Evolutionary conservation across 2,329 filamentous ascomycete species (phyloP).

Genomic region (Onygenales sp.): DNA sequence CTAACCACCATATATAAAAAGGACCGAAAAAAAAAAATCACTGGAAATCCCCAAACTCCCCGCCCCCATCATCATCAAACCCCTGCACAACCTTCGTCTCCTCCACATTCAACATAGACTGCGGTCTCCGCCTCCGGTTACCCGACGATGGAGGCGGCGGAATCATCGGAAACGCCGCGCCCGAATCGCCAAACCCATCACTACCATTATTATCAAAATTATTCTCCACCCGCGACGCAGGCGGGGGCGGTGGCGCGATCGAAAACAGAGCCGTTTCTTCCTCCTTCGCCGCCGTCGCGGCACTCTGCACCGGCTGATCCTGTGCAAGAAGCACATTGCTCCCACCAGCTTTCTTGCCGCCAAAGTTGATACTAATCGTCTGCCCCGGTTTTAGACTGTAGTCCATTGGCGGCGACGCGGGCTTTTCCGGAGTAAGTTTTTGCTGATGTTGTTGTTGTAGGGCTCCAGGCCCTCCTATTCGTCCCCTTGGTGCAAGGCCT

Average conservation of each 20-base stretch:
- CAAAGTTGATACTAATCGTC: constrained; percentile 75
- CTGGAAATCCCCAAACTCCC: constrained; percentile 77
- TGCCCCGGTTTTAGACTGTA: constrained; percentile 83
- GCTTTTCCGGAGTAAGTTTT: constrained; percentile 8
- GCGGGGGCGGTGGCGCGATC: constrained; percentile 54
- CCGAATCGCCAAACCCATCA: not conserved
- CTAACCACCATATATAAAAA: not conserved
- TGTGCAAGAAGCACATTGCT: not conserved
- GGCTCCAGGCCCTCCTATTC: not conserved
- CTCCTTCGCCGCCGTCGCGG: constrained; percentile 17
- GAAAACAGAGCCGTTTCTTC: constrained; percentile 54
- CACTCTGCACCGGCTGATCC: not conserved
- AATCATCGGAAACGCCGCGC: constrained; percentile 35
- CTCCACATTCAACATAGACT: constrained; percentile 42
- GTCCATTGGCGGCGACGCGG: constrained; percentile 45
- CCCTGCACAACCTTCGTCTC: constrained; percentile 42
- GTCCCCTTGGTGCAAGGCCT: not conserved
- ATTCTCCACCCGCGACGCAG: constrained; percentile 6
- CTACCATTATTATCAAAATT: not conserved
- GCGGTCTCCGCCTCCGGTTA: constrained; percentile 49
- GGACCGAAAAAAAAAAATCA: constrained; percentile 16
- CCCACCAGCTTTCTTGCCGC: constrained; percentile 31
- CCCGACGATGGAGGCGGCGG: constrained; percentile 58
- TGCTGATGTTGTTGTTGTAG: not conserved
- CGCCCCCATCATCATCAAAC: constrained; percentile 76